A percentile compares a stretch with the other conserved stretches of the same genome.
These are phyloP conservation scores for Dactylis glomerata DNA, from an alignment of 176 grass and related monocot genomes.

Conservation along the genomic window DNA sequence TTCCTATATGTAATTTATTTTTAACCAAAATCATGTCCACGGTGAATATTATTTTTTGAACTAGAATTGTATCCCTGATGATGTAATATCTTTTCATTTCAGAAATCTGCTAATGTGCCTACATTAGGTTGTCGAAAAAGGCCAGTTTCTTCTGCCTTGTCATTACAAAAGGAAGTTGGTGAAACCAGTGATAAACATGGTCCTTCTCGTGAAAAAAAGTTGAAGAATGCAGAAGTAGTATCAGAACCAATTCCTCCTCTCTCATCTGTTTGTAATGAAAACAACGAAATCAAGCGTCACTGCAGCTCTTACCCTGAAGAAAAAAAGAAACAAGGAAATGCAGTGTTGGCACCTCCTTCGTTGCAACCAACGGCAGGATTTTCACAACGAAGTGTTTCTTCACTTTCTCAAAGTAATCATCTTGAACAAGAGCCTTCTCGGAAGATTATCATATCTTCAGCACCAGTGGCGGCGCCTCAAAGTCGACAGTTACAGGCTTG, in stretches of 20 bases:
- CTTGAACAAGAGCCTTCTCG: not conserved
- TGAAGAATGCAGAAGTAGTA: not conserved
- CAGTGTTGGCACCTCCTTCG: constrained; percentile 19
- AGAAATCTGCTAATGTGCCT: constrained; percentile 20
- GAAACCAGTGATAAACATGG: not conserved
- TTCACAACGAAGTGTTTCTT: constrained; percentile 21
- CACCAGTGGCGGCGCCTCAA: not conserved
- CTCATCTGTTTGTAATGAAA: not conserved
- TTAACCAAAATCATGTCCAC: not conserved
- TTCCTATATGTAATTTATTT: not conserved
- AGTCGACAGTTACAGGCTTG: not conserved
- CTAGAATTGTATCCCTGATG: not conserved
- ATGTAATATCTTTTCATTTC: constrained; percentile 4
- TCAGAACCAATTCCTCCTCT: not conserved
- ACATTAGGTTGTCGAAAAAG: not conserved
- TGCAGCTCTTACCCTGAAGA: not conserved
- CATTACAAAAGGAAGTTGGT: not conserved
- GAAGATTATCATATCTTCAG: not conserved
- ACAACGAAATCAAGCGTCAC: not conserved
- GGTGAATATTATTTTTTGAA: not conserved
- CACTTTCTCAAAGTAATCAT: not conserved
- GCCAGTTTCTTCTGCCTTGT: not conserved
- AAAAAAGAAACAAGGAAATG: not conserved
- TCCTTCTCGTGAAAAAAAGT: constrained; percentile 1
- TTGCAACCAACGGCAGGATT: not conserved